Conservation (phyloP, 2,329 filamentous ascomycete genomes). For the Cladosporium sp. region DNA sequence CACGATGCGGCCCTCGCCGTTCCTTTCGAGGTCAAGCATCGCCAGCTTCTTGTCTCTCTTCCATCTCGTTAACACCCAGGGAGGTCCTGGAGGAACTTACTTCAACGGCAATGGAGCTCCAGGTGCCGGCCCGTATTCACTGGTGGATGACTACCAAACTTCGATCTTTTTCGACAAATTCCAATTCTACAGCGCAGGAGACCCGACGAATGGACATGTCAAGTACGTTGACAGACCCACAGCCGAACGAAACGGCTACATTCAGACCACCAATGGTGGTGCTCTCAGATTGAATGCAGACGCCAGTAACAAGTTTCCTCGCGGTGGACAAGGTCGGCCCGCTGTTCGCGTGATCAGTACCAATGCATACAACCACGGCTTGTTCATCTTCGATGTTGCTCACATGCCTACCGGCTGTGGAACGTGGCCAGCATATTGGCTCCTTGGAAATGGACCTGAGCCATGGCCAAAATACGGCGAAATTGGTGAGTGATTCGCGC, state of each 20-base stretch:
- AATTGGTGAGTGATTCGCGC: constrained; percentile 22
- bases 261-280: constrained; percentile 15
- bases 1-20: constrained; percentile 24
- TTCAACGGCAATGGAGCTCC: constrained; percentile 27
- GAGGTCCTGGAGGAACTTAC: constrained; percentile 23
- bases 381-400: constrained; percentile 35
- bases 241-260: constrained; percentile 30
- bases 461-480: constrained; percentile 34
- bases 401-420: constrained; percentile 37
- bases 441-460: constrained; percentile 39
- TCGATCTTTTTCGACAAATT: constrained; percentile 32
- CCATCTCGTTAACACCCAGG: constrained; percentile 21
- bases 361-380: constrained; percentile 34
- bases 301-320: constrained; percentile 39
- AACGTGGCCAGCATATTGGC: constrained; percentile 40
- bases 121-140: constrained; percentile 23
- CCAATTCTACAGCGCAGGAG: constrained; percentile 29
- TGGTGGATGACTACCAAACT: constrained; percentile 30
- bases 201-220: constrained; percentile 32
- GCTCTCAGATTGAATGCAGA: constrained; percentile 33
- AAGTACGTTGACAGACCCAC: constrained; percentile 39
- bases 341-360: constrained; percentile 33
- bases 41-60: constrained; percentile 17
- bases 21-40: constrained; percentile 22
- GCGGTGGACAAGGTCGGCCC: constrained; percentile 29